phyloP scores from a whole-genome alignment of 1,284 basidiomycete species.

The Cryptococcus maquisensis region DNA sequence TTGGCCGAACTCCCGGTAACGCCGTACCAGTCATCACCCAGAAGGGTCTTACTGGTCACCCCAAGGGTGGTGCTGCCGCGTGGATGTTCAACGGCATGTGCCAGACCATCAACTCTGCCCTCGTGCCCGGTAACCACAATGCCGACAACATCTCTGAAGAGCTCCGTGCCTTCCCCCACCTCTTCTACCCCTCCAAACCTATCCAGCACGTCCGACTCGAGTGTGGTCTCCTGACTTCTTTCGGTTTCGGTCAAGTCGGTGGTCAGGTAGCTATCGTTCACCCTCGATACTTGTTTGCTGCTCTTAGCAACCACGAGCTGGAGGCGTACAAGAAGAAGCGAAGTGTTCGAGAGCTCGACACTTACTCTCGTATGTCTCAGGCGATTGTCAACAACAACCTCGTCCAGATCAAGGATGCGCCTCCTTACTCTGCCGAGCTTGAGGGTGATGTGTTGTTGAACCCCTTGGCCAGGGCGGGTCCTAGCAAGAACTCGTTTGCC shows the following conservation, averaged over 20 bases:
- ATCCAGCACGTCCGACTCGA: conserved; percentile 90
- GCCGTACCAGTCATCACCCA: conserved; percentile 96
- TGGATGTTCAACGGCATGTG: conserved; percentile 96
- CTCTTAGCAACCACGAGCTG: conserved; percentile 69
- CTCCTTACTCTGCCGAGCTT: conserved; percentile 83
- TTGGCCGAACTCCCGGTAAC: conserved; percentile 86
- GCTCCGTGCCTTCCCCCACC: conserved; percentile 81
- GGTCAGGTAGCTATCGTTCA: conserved; percentile 85
- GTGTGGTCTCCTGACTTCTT: conserved; percentile 89
- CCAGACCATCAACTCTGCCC: conserved; percentile 77
- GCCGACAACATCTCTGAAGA: conserved; percentile 93
- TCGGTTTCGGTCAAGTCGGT: conserved; percentile 99
- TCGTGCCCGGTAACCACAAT: conserved; percentile 95
- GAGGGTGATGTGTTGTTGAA: conserved; percentile 88
- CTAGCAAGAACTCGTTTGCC: conserved; percentile 80
- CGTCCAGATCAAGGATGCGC: conserved; percentile 91
- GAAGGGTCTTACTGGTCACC: conserved; percentile 92
- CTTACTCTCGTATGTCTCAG: conserved; percentile 90
- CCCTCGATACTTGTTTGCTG: conserved; percentile 84
- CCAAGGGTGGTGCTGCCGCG: conserved; percentile 94
- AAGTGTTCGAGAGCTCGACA: conserved; percentile 63
- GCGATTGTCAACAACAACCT: conserved; percentile 91
- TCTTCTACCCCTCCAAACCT: conserved; percentile 96
- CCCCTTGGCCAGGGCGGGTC: conserved; percentile 80
- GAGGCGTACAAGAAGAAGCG: conserved; percentile 70